Evolutionary conservation across 2,329 filamentous ascomycete species (phyloP), one percentile per base, ranked within the genome.

Genomic region (Ceratocystis alfenasii): DNA sequence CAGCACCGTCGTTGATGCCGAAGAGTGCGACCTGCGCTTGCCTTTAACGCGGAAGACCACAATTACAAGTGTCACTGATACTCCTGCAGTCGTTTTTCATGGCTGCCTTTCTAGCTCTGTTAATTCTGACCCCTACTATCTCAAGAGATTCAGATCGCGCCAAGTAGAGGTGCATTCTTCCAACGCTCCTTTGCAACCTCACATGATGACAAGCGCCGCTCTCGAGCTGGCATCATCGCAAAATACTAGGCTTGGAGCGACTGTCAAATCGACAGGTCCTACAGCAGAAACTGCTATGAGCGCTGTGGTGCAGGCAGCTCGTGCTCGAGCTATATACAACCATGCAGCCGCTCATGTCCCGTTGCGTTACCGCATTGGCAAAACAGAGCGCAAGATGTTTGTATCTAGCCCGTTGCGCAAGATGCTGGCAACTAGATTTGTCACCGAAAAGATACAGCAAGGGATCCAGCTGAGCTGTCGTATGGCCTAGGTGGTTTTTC

Each of bases 401-500:
- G 55, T 59, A 17, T 59, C 55, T 22, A 59, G 55, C 8, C 55
- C 55, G 17, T 25, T 59, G 30, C 55, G 55, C 55, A 59, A 59
- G 55, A 59, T 59, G 55, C 10, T 59, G 30, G 55, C 55, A 17
- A 36, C 55, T 20, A 59, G 55, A 30, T 36, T 59, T 36, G 55
- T 59, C 12, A 59, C n/a, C 20, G 55, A 59, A 30, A 59, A 59
- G 55, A 28, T 59, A n/a, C 55, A 59, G 30, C 25, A 59, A 15
- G 55, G 55, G 25, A 33, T 59, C 7, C 25, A 59, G 12, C 30
- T 59, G 10, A 59, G 28, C 55, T 59, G 55, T n/a, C 55, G 55
- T 30, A 30, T 59, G 25, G 28, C 30, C n/a, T 59, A 30, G 33
- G 28, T 33, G 55, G 36, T 41, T 41, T 41, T 3, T 41, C 10